phyloP scores from a whole-genome alignment of 208 protist species.

The Strigomonas culicis region DNA sequence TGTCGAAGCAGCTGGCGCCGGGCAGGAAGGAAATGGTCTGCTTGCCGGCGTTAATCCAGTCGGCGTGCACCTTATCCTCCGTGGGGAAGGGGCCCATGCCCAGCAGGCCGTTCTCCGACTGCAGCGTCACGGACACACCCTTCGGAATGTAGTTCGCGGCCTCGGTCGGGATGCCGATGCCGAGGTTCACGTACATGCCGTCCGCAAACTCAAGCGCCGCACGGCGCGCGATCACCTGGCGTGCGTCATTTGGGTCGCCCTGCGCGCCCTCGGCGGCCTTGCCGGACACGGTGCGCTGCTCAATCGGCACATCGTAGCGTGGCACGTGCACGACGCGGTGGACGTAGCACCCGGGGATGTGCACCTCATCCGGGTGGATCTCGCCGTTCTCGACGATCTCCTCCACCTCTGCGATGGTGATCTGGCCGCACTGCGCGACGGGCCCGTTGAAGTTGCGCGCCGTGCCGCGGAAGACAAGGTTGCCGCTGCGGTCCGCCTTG shows the following conservation, averaged over 20 bases:
- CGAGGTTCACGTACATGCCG: conserved; percentile 96
- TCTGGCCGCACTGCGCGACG: conserved; percentile 82
- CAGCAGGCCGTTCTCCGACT: conserved; percentile 92
- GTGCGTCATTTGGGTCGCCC: conserved; percentile 15
- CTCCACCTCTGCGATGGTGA: conserved; percentile 95
- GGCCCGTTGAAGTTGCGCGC: conserved; percentile 95
- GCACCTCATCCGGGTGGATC: conserved; percentile 93
- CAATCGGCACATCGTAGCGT: conserved; percentile 40
- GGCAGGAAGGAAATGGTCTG: conserved; percentile 96
- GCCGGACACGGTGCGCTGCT: conserved; percentile 43
- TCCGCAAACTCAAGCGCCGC: conserved; percentile 95
- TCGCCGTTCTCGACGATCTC: conserved; percentile 92
- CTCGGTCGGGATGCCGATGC: conserved; percentile 97
- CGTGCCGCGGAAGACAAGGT: conserved; percentile 87
- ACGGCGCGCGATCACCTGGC: conserved; percentile 86
- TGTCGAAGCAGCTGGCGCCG: conserved; percentile 92
- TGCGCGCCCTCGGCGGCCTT: conserved; percentile 31
- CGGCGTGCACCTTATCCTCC: conserved; percentile 82
- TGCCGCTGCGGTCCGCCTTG: conserved; percentile 91
- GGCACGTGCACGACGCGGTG: conserved; percentile 84
- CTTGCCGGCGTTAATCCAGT: conserved; percentile 97
- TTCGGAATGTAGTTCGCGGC: conserved; percentile 89
- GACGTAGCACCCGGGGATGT: conserved; percentile 95
- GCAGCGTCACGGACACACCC: conserved; percentile 85
- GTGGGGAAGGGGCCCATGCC: conserved; percentile 93